A percentile compares a stretch with the other conserved stretches of the same genome.
These are phyloP conservation scores for Pulveroboletus sp. DNA, from an alignment of 768 basidiomycete species.

Conservation along the genomic window DNA sequence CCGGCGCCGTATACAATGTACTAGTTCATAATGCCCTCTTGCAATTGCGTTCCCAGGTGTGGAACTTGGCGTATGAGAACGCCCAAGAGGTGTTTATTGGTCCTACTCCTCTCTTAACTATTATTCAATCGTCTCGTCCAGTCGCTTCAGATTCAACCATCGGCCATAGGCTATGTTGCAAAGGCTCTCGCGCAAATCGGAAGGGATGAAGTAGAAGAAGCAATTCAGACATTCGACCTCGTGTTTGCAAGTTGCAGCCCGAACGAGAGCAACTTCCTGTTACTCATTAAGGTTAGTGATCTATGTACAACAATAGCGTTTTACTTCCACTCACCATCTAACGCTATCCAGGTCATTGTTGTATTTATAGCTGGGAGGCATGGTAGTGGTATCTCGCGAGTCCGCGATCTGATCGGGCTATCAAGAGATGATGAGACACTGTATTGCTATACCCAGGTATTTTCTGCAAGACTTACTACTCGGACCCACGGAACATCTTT, in stretches of 20 bases:
- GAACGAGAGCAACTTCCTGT: background rate
- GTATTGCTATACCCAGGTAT: conserved; percentile 7
- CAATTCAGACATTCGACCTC: conserved; percentile 2
- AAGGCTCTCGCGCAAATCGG: conserved; percentile 5
- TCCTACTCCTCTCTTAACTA: no score
- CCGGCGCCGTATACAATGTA: background rate
- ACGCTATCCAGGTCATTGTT: background rate
- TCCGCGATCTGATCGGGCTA: background rate
- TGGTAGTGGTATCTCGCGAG: conserved; percentile 1
- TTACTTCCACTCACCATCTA: background rate
- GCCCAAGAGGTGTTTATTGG: background rate
- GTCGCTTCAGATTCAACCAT: background rate
- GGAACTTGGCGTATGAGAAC: background rate
- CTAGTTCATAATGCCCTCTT: background rate
- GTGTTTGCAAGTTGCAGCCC: background rate
- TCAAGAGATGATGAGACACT: background rate
- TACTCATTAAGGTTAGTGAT: conserved; percentile 5
- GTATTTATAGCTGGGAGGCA: background rate
- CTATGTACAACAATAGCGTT: background rate
- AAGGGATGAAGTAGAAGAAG: background rate
- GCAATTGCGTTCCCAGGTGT: background rate
- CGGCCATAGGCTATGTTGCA: conserved; percentile 5
- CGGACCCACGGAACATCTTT: background rate
- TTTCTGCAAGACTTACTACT: background rate
- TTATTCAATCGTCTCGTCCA: background rate